Conservation (phyloP, 2,329 filamentous ascomycete genomes). For the Penicillium paneum region DNA sequence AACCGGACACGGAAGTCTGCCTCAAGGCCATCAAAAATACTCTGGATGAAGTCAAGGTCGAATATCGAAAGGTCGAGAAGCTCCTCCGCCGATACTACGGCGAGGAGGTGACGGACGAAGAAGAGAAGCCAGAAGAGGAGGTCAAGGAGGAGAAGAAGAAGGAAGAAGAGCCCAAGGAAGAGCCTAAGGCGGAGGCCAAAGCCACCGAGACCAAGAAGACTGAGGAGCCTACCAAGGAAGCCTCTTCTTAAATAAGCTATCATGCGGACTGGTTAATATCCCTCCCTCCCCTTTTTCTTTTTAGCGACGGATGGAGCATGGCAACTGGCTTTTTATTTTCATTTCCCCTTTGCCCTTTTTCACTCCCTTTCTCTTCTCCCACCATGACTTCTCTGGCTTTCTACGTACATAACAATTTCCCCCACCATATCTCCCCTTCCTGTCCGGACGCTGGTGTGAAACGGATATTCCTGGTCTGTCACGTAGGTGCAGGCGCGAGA, state of each 20-base stretch:
- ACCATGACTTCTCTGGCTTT: not conserved
- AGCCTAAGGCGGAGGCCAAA: constrained; percentile 8
- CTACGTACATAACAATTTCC: constrained; percentile 18
- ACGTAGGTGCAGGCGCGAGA: constrained; percentile 12
- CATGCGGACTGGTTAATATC: constrained; percentile 9
- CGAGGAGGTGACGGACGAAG: constrained; percentile 34
- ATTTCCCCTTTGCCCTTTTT: constrained; percentile 10
- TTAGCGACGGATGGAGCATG: constrained; percentile 29
- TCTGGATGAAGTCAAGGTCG: constrained; percentile 67
- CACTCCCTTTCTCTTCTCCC: constrained; percentile 4
- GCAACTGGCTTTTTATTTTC: constrained; percentile 24
- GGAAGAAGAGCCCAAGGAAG: constrained; percentile 7
- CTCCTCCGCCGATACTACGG: constrained; percentile 70
- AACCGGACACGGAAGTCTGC: constrained; percentile 65
- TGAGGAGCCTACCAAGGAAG: constrained; percentile 4
- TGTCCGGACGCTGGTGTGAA: not conserved
- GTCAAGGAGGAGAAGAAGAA: not conserved
- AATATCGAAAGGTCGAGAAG: constrained; percentile 71
- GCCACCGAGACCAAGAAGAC: constrained; percentile 2
- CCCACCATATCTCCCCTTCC: not conserved
- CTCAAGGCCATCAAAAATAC: constrained; percentile 68
- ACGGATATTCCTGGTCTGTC: constrained; percentile 7
- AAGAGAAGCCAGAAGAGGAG: constrained; percentile 9
- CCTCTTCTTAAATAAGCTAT: constrained; percentile 8
- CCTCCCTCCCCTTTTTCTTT: constrained; percentile 18